phyloP scores from a whole-genome alignment of 2,329 filamentous ascomycete genomes.

The Trichoderma endophyticum region DNA sequence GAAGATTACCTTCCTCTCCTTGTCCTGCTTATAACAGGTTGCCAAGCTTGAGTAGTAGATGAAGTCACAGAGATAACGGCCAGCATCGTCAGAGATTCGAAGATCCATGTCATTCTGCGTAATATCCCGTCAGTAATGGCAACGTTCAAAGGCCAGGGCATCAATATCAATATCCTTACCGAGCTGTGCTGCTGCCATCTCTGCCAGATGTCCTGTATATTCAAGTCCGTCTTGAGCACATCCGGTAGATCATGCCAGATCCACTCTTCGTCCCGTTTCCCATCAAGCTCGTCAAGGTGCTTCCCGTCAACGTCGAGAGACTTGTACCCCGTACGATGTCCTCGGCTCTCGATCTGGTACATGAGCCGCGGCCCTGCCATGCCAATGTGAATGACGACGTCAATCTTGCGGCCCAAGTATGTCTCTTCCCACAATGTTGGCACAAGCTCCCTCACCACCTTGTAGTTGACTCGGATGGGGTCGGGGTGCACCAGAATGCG shows the following conservation, averaged over 20 bases:
- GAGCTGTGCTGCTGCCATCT: conserved; percentile 53
- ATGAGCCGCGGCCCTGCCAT: conserved; percentile 64
- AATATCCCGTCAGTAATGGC: background rate
- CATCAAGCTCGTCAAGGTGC: conserved; percentile 50
- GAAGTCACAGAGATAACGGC: conserved; percentile 74
- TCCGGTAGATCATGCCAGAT: conserved; percentile 53
- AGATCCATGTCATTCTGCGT: conserved; percentile 42
- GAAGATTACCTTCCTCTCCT: conserved; percentile 58
- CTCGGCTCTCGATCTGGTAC: conserved; percentile 70
- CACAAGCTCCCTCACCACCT: conserved; percentile 59
- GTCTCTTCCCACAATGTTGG: conserved; percentile 57
- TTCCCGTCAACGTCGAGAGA: conserved; percentile 68
- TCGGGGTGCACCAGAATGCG: conserved; percentile 63
- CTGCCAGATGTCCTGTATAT: conserved; percentile 53
- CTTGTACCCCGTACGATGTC: conserved; percentile 68
- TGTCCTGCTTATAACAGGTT: conserved; percentile 47
- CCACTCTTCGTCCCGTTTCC: conserved; percentile 47
- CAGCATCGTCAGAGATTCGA: conserved; percentile 66
- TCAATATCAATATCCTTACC: conserved; percentile 37
- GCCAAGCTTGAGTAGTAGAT: conserved; percentile 70
- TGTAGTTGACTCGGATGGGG: conserved; percentile 70
- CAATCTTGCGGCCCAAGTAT: conserved; percentile 41
- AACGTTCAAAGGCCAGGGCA: background rate
- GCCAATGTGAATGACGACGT: conserved; percentile 74
- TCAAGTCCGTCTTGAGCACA: conserved; percentile 55